Percentiles rank a stretch among this genome's conserved stretches.
Evolutionary conservation across 2,329 filamentous ascomycete genomes (phyloP).

Genomic region (Sclerotinia sclerotiorum): DNA sequence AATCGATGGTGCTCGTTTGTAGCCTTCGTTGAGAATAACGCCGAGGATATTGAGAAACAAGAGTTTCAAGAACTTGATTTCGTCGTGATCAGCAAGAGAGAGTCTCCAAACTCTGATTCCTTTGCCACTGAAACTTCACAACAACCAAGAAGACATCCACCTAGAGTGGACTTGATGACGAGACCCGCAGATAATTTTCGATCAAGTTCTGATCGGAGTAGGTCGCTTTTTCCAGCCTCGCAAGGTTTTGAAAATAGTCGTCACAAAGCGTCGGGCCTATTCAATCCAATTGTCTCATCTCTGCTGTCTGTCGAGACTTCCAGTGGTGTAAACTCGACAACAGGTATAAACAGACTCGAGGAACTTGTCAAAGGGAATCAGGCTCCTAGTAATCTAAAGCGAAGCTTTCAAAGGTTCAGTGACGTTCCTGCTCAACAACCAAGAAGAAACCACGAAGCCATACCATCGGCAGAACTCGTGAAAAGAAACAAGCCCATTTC

Average conservation of each 20-base stretch:
- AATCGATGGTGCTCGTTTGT: conserved; percentile 74
- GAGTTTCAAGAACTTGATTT: background rate
- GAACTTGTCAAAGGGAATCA: too few species aligned
- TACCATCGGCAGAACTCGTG: background rate
- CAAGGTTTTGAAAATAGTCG: too few species aligned
- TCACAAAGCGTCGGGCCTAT: too few species aligned
- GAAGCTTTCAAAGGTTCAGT: too few species aligned
- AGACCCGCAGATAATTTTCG: background rate
- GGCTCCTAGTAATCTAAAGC: too few species aligned
- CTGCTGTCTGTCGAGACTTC: too few species aligned
- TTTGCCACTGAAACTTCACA: background rate
- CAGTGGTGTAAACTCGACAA: too few species aligned
- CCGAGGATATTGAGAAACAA: conserved; percentile 20
- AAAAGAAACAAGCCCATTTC: background rate
- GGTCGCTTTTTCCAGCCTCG: too few species aligned
- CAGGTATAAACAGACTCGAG: too few species aligned
- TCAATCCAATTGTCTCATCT: too few species aligned
- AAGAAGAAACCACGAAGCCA: background rate
- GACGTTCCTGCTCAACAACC: too few species aligned
- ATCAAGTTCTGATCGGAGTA: too few species aligned
- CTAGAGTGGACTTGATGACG: background rate
- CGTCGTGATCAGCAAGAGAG: background rate
- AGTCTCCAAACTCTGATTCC: background rate
- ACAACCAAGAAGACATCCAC: background rate
- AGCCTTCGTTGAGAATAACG: conserved; percentile 53